Evolutionary conservation across 371 early-diverging fungal genomes (phyloP), one percentile per base, ranked within the genome.

Genomic region (Syncephalastrum sp.): DNA sequence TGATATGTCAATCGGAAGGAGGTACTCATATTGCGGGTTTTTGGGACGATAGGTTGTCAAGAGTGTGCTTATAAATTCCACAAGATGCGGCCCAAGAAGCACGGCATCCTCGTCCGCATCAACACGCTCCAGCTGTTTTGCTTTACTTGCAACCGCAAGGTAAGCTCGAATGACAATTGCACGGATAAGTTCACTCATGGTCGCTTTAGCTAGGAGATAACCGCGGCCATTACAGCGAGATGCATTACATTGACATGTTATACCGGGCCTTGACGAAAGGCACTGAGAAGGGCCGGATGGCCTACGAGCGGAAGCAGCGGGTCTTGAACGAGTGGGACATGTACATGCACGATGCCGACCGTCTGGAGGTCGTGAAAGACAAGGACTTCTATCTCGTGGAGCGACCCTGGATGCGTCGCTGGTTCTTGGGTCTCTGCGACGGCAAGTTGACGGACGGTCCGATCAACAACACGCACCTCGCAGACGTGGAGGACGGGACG

Each of bases 391-490:
- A 72, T 52, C 67, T 78, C 42, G 59, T 78, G 3, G 74, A 78
- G 50, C 65, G 79, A 38, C 27, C 70, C 3, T 78, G 79, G 79
- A 46, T 74, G 25, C 65, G 70, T 2, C 61, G 73, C 0, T 78
- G 79, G 79, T 78, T 78, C 54, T 61, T 78, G 44, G 59, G 72
- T 14, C 52, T 75, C 33, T 78, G 79, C 52, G 79, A 78, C 63
- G 79, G 79, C 41, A 70, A 73, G 42, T 58, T 72, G 27, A 75
- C 71, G 0, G 54, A 44, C 10, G 70, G 70, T 0, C 69, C 73
- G 2, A 60, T 78, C 23, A 63, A 59, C 7, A 78, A 78, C 52
- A 25, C 59, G 4, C 56, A 50, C 19, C 55, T 78, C n/a, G 71
- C 68, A 17, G 72, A 61, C 38, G 58, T 63, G 12, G 61, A 69